Conservation (phyloP, 2,329 filamentous ascomycete genomes). For the Ampelomyces quisqualis region DNA sequence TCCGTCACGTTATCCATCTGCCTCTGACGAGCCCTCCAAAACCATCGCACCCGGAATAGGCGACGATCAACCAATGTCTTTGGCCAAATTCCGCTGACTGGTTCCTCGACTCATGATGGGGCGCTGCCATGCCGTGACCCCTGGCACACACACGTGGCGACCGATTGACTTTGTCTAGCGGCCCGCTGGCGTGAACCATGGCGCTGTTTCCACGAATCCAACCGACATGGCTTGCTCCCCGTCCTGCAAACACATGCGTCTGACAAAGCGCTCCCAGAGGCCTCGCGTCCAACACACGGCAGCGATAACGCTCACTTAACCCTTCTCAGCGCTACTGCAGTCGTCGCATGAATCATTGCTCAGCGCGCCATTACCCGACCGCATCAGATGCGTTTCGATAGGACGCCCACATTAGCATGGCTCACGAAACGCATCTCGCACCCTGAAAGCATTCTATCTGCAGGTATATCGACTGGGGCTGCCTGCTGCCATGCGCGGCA, state of each 20-base stretch:
- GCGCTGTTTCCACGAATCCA: conserved; percentile 8
- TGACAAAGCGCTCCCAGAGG: not conserved
- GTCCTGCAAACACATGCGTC: conserved; percentile 6
- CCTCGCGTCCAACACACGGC: not conserved
- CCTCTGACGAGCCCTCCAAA: no score
- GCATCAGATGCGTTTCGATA: conserved; percentile 1
- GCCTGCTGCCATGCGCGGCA: conserved; percentile 9
- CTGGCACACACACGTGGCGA: conserved; percentile 35
- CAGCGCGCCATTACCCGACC: conserved; percentile 1
- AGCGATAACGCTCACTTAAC: conserved; percentile 1
- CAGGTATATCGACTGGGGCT: conserved; percentile 12
- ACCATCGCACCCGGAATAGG: conserved; percentile 10
- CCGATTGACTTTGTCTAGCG: conserved; percentile 32
- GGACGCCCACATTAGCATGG: conserved; percentile 9
- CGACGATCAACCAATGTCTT: conserved; percentile 26
- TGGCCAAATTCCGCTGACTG: conserved; percentile 16
- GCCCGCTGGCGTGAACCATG: conserved; percentile 36
- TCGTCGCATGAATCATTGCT: conserved; percentile 2
- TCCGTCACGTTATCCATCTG: conserved; percentile 13
- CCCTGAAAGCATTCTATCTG: conserved; percentile 10
- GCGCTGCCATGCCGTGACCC: conserved; percentile 23
- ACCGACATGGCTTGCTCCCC: conserved; percentile 6
- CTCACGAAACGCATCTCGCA: conserved; percentile 6
- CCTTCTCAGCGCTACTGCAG: conserved; percentile 5
- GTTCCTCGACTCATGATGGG: conserved; percentile 30